These are phyloP conservation scores for Zymoseptoria tritici DNA, from an alignment of 2,329 filamentous ascomycete species.

Conservation along the genomic window DNA sequence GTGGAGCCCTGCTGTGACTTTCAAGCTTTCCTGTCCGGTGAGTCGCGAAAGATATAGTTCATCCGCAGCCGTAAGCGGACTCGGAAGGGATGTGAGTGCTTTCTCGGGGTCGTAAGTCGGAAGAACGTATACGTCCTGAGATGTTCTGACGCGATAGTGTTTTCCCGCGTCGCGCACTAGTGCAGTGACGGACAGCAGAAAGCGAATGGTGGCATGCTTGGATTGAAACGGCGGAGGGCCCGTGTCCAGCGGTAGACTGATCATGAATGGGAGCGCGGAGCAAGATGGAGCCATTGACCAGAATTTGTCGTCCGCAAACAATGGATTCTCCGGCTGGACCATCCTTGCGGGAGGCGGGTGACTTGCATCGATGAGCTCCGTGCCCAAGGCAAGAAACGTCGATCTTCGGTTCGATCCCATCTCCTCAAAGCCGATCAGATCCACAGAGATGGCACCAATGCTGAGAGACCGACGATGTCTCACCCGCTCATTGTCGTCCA, in stretches of 20 bases:
- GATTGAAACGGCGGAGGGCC: constrained; percentile 49
- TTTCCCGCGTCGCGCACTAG: constrained; percentile 42
- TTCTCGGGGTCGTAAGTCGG: constrained; percentile 52
- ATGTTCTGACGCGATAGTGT: constrained; percentile 44
- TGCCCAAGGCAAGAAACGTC: constrained; percentile 46
- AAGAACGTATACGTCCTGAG: constrained; percentile 44
- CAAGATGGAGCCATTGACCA: constrained; percentile 45
- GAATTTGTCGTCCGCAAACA: constrained; percentile 33
- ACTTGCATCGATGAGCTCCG: constrained; percentile 43
- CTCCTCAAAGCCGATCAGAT: constrained; percentile 48
- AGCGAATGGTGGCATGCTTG: constrained; percentile 45
- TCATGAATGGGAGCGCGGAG: constrained; percentile 43
- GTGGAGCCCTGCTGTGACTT: constrained; percentile 47
- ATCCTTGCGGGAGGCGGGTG: constrained; percentile 46
- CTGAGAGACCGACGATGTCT: constrained; percentile 39
- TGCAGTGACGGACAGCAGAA: constrained; percentile 42
- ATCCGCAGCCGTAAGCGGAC: constrained; percentile 44
- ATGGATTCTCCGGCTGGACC: constrained; percentile 38
- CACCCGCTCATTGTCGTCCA: constrained; percentile 41
- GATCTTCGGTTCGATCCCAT: constrained; percentile 38
- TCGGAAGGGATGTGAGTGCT: constrained; percentile 46
- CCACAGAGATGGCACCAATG: constrained; percentile 44
- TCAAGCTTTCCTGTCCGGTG: constrained; percentile 37
- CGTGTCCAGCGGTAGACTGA: constrained; percentile 48
- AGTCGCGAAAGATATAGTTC: constrained; percentile 38